A percentile compares a stretch with the other conserved stretches of the same genome.
These are phyloP conservation scores for Backusella tuberculispora DNA, from an alignment of 192 early-diverging fungal genomes.

Conservation along the genomic window DNA sequence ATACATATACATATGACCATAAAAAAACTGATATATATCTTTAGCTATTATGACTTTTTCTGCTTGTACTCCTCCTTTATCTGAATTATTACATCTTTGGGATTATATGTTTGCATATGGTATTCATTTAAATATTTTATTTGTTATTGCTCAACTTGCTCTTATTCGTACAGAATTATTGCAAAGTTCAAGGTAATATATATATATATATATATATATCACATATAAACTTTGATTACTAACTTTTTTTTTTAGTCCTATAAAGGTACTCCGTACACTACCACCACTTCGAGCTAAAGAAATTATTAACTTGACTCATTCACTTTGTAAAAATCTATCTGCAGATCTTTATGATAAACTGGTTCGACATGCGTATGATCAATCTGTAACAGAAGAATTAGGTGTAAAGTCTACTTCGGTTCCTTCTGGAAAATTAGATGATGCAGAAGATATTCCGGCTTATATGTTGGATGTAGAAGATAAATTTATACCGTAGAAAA, in stretches of 20 bases:
- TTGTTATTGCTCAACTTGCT: slow-evolving; percentile 83
- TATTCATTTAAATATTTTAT: slow-evolving; percentile 91
- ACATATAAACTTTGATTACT: not conserved
- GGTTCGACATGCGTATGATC: slow-evolving; percentile 79
- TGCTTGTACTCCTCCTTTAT: slow-evolving; percentile 86
- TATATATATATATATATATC: not conserved
- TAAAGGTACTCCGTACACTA: slow-evolving; percentile 69
- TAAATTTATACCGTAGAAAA: not conserved
- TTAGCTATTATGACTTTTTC: slow-evolving; percentile 88
- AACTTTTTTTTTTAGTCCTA: slow-evolving; percentile 53
- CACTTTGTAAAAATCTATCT: slow-evolving; percentile 61
- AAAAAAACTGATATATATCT: not conserved
- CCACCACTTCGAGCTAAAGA: slow-evolving; percentile 67
- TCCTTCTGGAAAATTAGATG: slow-evolving; percentile 10
- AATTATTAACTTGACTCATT: slow-evolving; percentile 60
- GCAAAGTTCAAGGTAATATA: slow-evolving; percentile 60
- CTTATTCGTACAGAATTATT: slow-evolving; percentile 78
- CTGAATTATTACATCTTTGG: slow-evolving; percentile 87
- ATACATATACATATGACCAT: not conserved
- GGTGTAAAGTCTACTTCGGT: slow-evolving; percentile 18
- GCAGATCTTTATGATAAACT: slow-evolving; percentile 76
- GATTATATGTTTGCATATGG: slow-evolving; percentile 92
- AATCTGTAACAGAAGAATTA: slow-evolving; percentile 51
- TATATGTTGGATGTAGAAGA: slow-evolving; percentile 21
- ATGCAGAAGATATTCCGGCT: not conserved